Evolutionary conservation across 2,329 filamentous ascomycete species (phyloP), one percentile per base, ranked within the genome.

Genomic region (Hymenoscyphus repandus): DNA sequence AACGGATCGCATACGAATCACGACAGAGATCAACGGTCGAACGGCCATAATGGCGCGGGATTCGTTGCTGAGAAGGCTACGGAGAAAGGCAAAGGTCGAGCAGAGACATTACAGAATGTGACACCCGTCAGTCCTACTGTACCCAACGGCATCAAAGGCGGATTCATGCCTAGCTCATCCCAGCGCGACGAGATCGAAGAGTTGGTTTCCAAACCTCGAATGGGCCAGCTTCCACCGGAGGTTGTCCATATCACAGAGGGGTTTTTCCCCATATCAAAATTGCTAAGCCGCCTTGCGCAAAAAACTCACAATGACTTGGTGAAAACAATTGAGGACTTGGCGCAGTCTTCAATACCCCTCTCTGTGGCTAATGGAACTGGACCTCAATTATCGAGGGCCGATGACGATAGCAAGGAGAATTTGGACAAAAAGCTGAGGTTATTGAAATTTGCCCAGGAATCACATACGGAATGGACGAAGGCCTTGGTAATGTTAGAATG

Each of bases 401-500:
- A 83, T 49, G 83, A 88, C 61, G 74, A 70, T 17, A 84, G 82
- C 1, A 66, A 69, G 36, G 82, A 85, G 53, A 92, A 89, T 63
- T 63, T 88, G 11, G 74, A 78, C 31, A 96, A 95, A 71, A 96
- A 96, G 69, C 71, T 80, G 27, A 70, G 75, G 33, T 68, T 96
- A 47, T 70, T 96, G 52, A 81, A 87, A 39, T 95, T 93, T 70
- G 83, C 87, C 7, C 85, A 92, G 66, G 79, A 83, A 18, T 82
- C 86, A 63, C 85, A 96, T 64, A 83, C 85, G 30, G 90, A 89
- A 71, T 97, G 95, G 75, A 89, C 95, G 67, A 97, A 99, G 71
- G 80, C 91, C 6, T 76, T 96, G 17, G 90, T 99, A 18, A 84
- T 99, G 42, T 83, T 87, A 1, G 86, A 93, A 69, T 99, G 93